phyloP scores from a whole-genome alignment of 306 rosid species.

The Quercus aquifolioides region DNA sequence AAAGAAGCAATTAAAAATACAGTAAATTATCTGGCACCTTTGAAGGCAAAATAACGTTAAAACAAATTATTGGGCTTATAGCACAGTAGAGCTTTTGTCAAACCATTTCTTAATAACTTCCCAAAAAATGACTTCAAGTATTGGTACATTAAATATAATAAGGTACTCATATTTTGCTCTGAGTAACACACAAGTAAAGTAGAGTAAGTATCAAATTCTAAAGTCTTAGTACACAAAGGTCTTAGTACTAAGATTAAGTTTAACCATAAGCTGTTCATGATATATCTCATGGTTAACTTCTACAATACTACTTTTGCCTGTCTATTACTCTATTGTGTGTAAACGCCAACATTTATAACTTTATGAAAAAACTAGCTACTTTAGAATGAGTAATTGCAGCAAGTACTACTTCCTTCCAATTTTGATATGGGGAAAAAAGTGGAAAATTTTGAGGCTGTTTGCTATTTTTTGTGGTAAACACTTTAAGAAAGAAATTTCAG shows the following conservation, averaged over 20 bases:
- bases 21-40: not conserved
- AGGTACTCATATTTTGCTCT: too few relatives aligned
- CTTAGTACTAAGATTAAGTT: too few relatives aligned
- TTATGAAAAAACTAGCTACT: not conserved
- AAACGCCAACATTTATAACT: not conserved
- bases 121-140: not conserved
- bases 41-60: not conserved
- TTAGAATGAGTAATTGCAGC: not conserved
- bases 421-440: not conserved
- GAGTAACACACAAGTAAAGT: too few relatives aligned
- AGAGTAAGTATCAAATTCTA: too few relatives aligned
- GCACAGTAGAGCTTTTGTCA: not conserved
- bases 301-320: not conserved
- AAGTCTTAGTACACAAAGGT: too few relatives aligned
- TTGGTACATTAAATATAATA: not conserved
- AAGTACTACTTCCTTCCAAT: too few relatives aligned
- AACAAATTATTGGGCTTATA: not conserved
- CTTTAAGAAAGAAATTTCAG: not conserved
- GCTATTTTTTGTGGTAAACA: not conserved
- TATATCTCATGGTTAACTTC: too few relatives aligned
- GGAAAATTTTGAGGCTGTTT: not conserved
- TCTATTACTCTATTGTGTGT: not conserved
- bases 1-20: not conserved
- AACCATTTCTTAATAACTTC: not conserved
- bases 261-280: too few relatives aligned